Conservation (phyloP, 192 early-diverging fungal genomes). For the Rhizophagus clarus region DNA sequence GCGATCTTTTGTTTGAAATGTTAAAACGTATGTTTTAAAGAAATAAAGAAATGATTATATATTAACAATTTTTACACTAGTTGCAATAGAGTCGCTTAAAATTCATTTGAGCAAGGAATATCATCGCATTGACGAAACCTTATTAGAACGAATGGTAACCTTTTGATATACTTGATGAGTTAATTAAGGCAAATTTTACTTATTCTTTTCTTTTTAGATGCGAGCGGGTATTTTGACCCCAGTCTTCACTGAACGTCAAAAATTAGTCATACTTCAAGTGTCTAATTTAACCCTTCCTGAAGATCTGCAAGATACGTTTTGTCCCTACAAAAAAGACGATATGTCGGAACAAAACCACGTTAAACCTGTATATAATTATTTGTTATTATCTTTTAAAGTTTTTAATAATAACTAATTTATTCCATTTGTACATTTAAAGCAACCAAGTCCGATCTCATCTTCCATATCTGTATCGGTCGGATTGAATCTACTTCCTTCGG, state of each 20-base stretch:
- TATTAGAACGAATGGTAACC: slow-evolving; percentile 61
- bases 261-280: slow-evolving; percentile 57
- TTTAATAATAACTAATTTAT: background rate
- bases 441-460: background rate
- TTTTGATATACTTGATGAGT: slow-evolving; percentile 49
- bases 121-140: slow-evolving; percentile 57
- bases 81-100: slow-evolving; percentile 67
- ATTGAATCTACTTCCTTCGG: slow-evolving; percentile 5
- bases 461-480: background rate
- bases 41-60: background rate
- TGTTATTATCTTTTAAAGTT: background rate
- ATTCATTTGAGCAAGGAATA: slow-evolving; percentile 60
- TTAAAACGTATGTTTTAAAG: slow-evolving; percentile 46
- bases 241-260: slow-evolving; percentile 77
- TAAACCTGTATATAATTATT: background rate
- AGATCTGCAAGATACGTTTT: slow-evolving; percentile 41
- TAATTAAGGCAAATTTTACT: slow-evolving; percentile 43
- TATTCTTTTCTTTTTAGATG: slow-evolving; percentile 55
- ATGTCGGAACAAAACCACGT: background rate
- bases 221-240: slow-evolving; percentile 69
- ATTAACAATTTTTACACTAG: slow-evolving; percentile 30
- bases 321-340: slow-evolving; percentile 31
- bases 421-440: background rate
- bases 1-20: slow-evolving; percentile 76
- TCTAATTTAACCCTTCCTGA: slow-evolving; percentile 38